Evolutionary conservation across 305 asterid genomes (phyloP), one percentile per base, ranked within the genome.

Genomic region (Stenogyne calaminthoides): DNA sequence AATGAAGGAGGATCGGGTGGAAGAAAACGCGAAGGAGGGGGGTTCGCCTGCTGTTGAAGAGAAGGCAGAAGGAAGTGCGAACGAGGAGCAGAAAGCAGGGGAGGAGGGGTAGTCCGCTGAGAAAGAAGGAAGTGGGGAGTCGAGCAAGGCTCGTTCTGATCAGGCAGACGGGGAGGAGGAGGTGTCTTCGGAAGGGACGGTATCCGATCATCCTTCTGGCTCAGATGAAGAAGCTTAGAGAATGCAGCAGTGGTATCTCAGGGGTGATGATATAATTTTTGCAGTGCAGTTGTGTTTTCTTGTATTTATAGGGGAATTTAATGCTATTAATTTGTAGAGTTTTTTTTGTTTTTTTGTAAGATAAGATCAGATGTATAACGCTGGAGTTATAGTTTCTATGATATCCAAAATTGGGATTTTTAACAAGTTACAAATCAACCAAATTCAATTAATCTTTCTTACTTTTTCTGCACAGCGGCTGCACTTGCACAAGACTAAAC

Each of bases 181-280:
- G 63, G 54, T 73, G 34, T 88, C 93, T 55, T 90, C 95, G 2
- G 90, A 90, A 75, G 95, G 81, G 78, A 87, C 90, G 1, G 44
- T 86, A 18, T 81, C 95, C 4, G 85, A 80, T 75, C 71, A 75
- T 56, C 80, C 73, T 64, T 76, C 67, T 14, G 71, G 73, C 78
- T 76, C 73, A 49, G 79, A 15, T 76, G 87, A 83, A 76, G 87
- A 83, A 75, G 82, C 68, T 20, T 87, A 74, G 83, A 20, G 54
- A 64, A 70, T 37, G 18, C 44, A 25, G 34, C 29, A 47, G 19
- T 42, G 20, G 46, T 46, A 56, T 32, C 36, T 32, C 36, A 32
- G 36, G n/a, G n/a, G 36, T 29, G 52, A 34, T 65, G 78, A 58
- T 1, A 63, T 46, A 67, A 77, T 67, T 76, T 80, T 79, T 79